phyloP scores from a whole-genome alignment of 2,329 filamentous ascomycete species.

The Diaporthe helianthi region DNA sequence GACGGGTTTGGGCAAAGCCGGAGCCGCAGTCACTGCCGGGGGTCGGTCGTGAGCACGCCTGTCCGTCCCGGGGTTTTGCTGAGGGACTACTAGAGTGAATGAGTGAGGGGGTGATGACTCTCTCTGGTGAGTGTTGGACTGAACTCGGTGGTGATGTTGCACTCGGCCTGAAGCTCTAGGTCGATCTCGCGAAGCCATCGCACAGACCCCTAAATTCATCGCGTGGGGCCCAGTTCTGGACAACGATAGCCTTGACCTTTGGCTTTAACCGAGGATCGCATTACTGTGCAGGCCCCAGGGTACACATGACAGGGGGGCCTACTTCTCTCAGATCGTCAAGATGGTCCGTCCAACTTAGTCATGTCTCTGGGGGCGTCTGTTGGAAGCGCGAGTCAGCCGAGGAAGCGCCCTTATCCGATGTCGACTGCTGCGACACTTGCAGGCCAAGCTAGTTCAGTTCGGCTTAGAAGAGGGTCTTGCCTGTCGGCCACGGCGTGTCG shows the following conservation, averaged over 20 bases:
- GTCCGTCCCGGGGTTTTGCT: background rate
- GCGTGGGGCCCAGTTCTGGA: background rate
- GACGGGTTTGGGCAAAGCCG: background rate
- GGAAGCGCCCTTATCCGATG: background rate
- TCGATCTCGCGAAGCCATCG: constrained; percentile 5
- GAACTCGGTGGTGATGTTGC: background rate
- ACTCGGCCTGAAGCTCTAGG: constrained; percentile 3
- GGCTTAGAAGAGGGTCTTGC: background rate
- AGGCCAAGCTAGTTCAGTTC: background rate
- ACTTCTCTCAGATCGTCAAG: background rate
- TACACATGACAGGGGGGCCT: constrained; percentile 8
- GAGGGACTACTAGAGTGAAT: too few species aligned
- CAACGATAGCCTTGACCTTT: constrained; percentile 15
- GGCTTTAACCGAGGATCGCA: constrained; percentile 22
- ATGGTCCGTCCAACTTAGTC: constrained; percentile 18
- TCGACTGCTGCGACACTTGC: background rate
- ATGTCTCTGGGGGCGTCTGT: background rate
- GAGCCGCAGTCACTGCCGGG: constrained; percentile 3
- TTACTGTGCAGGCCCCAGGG: too few species aligned
- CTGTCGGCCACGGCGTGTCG: constrained; percentile 4
- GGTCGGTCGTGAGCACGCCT: constrained; percentile 3
- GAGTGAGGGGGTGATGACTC: too few species aligned
- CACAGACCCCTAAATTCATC: background rate
- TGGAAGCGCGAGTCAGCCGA: constrained; percentile 22
- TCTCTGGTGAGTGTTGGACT: background rate